These are phyloP conservation scores for Globisporangium rhizosaccharum DNA, from an alignment of 352 stramenopile species.

Conservation along the genomic window DNA sequence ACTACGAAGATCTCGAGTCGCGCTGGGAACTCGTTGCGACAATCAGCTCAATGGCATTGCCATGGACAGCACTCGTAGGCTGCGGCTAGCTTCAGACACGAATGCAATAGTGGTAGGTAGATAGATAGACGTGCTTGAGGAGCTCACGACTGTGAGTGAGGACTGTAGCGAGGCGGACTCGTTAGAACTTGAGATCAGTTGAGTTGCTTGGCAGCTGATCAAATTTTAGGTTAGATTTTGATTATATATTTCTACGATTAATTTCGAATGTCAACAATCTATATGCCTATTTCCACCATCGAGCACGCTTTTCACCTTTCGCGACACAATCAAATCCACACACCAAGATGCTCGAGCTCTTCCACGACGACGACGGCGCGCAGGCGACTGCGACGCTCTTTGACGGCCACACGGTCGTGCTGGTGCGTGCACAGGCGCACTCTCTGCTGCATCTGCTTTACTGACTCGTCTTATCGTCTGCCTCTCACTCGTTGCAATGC, in stretches of 20 bases:
- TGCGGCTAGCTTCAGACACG: constrained; percentile 2
- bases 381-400: constrained; percentile 25
- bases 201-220: no score
- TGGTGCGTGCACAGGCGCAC: constrained; percentile 26
- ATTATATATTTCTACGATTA: no score
- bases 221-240: no score
- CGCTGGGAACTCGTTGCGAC: constrained; percentile 10
- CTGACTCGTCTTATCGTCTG: background rate
- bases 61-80: constrained; percentile 9
- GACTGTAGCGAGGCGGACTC: no score
- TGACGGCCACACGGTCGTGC: constrained; percentile 40
- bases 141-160: no score
- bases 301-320: no score
- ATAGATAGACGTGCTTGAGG: no score
- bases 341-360: constrained; percentile 11
- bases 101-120: background rate
- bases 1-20: constrained; percentile 2
- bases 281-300: no score
- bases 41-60: constrained; percentile 6
- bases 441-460: background rate
- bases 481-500: constrained; percentile 1
- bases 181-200: no score
- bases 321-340: background rate
- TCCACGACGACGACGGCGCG: background rate
- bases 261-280: no score